Conservation (phyloP, 805 yeast genomes). For the Saccharomycopsis fermentans region DNA sequence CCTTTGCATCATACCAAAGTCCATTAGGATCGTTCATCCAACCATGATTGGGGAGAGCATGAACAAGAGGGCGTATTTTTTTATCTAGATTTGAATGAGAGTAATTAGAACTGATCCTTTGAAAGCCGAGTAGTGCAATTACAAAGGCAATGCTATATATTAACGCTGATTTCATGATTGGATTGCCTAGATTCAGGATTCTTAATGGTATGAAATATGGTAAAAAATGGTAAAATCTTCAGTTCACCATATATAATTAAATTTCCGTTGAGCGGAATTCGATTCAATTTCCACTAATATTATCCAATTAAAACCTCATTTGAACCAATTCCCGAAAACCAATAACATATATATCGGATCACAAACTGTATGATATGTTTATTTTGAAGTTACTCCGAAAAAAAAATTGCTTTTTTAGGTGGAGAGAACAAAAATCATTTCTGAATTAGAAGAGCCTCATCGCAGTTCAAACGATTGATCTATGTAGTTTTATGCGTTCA, state of each 20-base stretch:
- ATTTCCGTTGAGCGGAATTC: background rate
- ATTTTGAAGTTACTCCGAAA: background rate
- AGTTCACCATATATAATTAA: background rate
- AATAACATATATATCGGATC: background rate
- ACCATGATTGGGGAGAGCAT: conserved; percentile 28
- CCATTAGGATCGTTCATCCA: conserved; percentile 41
- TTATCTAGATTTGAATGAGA: background rate
- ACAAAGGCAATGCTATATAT: background rate
- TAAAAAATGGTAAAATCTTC: background rate
- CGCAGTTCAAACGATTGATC: background rate
- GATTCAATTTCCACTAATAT: background rate
- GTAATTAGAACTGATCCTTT: background rate
- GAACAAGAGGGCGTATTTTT: conserved; percentile 17
- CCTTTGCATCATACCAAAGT: conserved; percentile 26
- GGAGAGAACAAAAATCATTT: background rate
- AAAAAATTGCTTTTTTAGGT: background rate
- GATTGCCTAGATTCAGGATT: background rate
- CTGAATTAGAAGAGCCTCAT: background rate
- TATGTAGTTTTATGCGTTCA: background rate
- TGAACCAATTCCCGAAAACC: background rate
- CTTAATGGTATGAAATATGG: background rate
- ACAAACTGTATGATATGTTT: background rate
- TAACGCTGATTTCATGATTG: background rate
- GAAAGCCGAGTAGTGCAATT: background rate
- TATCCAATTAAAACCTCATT: no score